These are phyloP conservation scores for Harrya chromipes DNA, from an alignment of 768 basidiomycete species.

Conservation along the genomic window DNA sequence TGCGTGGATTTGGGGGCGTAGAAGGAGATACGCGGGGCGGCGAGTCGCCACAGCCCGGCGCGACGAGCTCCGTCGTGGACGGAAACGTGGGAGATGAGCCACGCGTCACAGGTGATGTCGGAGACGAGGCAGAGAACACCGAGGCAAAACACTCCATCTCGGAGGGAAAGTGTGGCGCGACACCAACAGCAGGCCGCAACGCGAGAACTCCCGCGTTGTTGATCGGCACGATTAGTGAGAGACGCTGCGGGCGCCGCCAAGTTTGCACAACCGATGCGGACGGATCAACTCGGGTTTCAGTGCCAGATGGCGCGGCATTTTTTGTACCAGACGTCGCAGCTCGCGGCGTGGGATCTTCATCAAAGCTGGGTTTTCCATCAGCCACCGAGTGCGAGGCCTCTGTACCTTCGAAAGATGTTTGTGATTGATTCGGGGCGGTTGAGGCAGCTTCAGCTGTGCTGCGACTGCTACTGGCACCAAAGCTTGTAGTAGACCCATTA, in stretches of 20 bases:
- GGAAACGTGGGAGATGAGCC: constrained; percentile 3
- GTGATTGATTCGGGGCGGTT: background rate
- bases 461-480: background rate
- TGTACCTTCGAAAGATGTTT: constrained; percentile 2
- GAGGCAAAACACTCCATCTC: constrained; percentile 15
- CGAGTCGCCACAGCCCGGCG: background rate
- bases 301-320: background rate
- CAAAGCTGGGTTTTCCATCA: constrained; percentile 2
- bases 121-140: constrained; percentile 11
- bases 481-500: constrained; percentile 2
- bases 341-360: constrained; percentile 29
- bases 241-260: constrained; percentile 9
- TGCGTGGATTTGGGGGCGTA: constrained; percentile 5
- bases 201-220: constrained; percentile 1
- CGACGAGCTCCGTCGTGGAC: background rate
- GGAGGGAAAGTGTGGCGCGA: constrained; percentile 19
- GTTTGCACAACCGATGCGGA: background rate
- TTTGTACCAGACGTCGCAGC: constrained; percentile 16
- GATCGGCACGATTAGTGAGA: constrained; percentile 16
- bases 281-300: background rate
- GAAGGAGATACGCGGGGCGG: background rate
- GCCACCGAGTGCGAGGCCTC: constrained; percentile 6
- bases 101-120: constrained; percentile 6
- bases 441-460: constrained; percentile 1
- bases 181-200: constrained; percentile 22